Conservation (phyloP, 805 yeast genomes). For the Kodamaea restingae region DNA sequence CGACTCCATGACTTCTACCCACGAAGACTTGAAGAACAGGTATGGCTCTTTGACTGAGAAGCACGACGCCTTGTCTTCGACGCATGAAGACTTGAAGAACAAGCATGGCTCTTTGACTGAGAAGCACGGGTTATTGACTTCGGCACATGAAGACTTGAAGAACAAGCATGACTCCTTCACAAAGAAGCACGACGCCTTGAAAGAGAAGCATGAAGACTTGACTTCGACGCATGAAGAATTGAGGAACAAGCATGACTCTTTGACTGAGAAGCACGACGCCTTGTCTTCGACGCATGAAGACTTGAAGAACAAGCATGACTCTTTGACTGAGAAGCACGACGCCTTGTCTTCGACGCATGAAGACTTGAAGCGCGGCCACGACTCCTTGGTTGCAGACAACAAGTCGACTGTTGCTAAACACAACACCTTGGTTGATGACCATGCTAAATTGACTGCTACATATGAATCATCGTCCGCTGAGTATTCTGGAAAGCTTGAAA, state of each 20-base stretch:
- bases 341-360: too few relatives aligned
- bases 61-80: not conserved
- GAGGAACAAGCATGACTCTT: not conserved
- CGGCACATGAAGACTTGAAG: not conserved
- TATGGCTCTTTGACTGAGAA: not conserved
- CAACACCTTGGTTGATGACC: constrained; percentile 1
- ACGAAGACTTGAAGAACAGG: not conserved
- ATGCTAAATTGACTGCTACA: constrained; percentile 1
- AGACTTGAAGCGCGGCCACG: too few relatives aligned
- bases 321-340: not conserved
- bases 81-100: not conserved
- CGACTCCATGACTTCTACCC: not conserved
- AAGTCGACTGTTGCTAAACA: not conserved
- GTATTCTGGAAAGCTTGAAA: not conserved
- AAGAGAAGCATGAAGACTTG: not conserved
- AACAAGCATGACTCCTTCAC: not conserved
- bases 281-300: too few relatives aligned
- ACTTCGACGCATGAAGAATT: not conserved
- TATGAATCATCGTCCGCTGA: not conserved
- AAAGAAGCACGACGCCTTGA: not conserved
- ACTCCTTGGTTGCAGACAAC: too few relatives aligned
- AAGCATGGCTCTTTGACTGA: not conserved
- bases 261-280: not conserved
- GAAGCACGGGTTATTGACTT: not conserved
- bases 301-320: too few relatives aligned